Base-by-base conservation (phyloP, 2,329 filamentous ascomycete species). In the Sphaerostilbella broomeana region DNA sequence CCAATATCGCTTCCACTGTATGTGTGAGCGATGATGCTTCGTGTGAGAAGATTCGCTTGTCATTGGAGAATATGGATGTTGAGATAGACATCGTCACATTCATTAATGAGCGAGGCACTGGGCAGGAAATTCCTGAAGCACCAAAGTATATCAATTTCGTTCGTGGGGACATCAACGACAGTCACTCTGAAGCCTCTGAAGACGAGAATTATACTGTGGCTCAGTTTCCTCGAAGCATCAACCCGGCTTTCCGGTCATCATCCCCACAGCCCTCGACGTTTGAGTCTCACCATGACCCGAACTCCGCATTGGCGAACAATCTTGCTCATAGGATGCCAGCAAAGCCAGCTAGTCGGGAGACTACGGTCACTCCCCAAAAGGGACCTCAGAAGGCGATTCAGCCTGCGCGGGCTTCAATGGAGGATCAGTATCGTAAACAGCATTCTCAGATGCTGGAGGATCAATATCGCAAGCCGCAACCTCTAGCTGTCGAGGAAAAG, bases 101-200 rank as follows among this genome's bases (percentile, higher is more conserved):
- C 67, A 98, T 98, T 64, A 83, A 75, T 47, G 88, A 94, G 33
- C 77, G 68, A 48, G 90, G 90, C 16, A 98, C 92, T 3, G 89
- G 92, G 5, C 90, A 97, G 61, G 94, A 98, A 60, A 98, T 98
- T 32, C 94, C 92, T 2, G 92, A 95, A 60, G 79, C 92, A 17
- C 92, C 92, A 29, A 95, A 88, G 61, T 98, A 95, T 61, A 95
- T 98, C 77, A 95, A 98, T 68, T 98, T 97, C 62, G 94, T 87
- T 60, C 83, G 92, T 9, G 92, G 90, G 12, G 89, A 95, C 58
- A 65, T 82, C 31, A 73, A 81, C 39, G 92, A 98, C 51, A 80
- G 77, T 25, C 79, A 80, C 50, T 95, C 90, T 2, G 86, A 92
- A 47, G 70, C 75, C 9, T 90, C 86, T 0, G 88, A 94, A 16